Evolutionary conservation across 805 yeast species (phyloP), one percentile per base, ranked within the genome.

Genomic region (Teunomyces aglyptinius): DNA sequence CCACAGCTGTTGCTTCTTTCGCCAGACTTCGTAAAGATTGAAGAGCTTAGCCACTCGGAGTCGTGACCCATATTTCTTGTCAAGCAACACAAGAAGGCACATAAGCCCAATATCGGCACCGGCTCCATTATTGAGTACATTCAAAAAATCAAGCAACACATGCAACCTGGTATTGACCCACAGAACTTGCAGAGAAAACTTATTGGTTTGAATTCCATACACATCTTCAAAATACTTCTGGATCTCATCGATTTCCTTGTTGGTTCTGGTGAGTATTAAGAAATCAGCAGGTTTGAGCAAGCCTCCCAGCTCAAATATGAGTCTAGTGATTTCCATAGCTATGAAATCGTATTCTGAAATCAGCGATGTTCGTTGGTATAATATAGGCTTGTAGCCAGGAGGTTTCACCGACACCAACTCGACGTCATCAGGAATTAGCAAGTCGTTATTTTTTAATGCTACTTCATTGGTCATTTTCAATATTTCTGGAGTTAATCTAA

Each of bases 401-500:
- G 48, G 49, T 40, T 54, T 57, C 11, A 51, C 42, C 27, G 66
- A 55, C 15, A 36, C 43, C 2, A 43, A 10, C 20, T 38, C 32
- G 15, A 8, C 16, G 11, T 43, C 32, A 7, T 6, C 12, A 58
- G 20, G 11, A 22, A 38, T 12, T 29, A 19, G 8, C 36, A 44
- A 27, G 5, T 42, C 48, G 34, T 43, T 48, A 3, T 50, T 35
- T 12, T 49, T 38, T 15, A 59, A 43, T 8, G 54, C 54, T 3
- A 57, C 51, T 7, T 52, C 59, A 5, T 69, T 60, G 0, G 86
- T 74, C 1, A 76, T 67, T 2, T 67, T 52, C 15, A 81, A 58
- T 3, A 85, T 74, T 44, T 81, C 82, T 0, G 85, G 83, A 0
- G 86, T 73, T 19, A 81, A 76, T 52, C 92, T 66, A 55, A 85